These are phyloP conservation scores for Stephanodiscus triporus DNA, from an alignment of 108 stramenopile genomes.

Conservation along the genomic window DNA sequence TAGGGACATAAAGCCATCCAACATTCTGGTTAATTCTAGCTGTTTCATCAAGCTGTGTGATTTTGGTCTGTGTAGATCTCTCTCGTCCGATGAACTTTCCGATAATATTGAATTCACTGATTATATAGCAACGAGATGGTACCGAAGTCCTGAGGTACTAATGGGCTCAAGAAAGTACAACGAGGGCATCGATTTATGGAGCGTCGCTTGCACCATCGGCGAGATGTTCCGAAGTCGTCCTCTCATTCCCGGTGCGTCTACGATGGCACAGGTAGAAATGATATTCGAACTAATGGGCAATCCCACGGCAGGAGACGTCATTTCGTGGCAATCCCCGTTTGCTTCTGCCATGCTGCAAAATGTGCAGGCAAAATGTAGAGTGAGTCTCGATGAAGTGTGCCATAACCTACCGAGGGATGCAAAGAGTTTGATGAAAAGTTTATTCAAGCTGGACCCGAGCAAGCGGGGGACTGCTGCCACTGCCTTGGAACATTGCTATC, in stretches of 20 bases:
- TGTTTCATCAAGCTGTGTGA: constrained; percentile 79
- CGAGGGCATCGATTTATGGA: constrained; percentile 86
- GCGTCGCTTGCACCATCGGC: constrained; percentile 79
- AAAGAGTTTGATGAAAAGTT: constrained; percentile 61
- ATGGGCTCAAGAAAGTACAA: constrained; percentile 81
- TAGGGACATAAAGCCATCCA: constrained; percentile 87
- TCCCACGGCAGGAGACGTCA: constrained; percentile 55
- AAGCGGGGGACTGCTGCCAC: constrained; percentile 69
- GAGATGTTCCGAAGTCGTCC: constrained; percentile 60
- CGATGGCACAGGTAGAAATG: constrained; percentile 72
- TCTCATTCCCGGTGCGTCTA: constrained; percentile 64
- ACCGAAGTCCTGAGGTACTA: constrained; percentile 82
- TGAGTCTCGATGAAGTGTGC: constrained; percentile 65
- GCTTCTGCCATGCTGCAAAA: constrained; percentile 65
- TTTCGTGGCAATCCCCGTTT: constrained; percentile 66
- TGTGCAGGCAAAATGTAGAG: constrained; percentile 53
- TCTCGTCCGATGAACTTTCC: constrained; percentile 61
- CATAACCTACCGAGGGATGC: constrained; percentile 72
- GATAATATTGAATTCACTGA: constrained; percentile 74
- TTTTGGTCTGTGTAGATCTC: constrained; percentile 80
- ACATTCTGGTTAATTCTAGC: constrained; percentile 72
- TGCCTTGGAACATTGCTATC: constrained; percentile 75
- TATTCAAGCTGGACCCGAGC: constrained; percentile 74
- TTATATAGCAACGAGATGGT: constrained; percentile 90
- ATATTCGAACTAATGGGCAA: constrained; percentile 71